A percentile compares a stretch with the other conserved stretches of the same genome.
Conservation (phyloP, 768 basidiomycete species). For the Boletus fagicola region DNA sequence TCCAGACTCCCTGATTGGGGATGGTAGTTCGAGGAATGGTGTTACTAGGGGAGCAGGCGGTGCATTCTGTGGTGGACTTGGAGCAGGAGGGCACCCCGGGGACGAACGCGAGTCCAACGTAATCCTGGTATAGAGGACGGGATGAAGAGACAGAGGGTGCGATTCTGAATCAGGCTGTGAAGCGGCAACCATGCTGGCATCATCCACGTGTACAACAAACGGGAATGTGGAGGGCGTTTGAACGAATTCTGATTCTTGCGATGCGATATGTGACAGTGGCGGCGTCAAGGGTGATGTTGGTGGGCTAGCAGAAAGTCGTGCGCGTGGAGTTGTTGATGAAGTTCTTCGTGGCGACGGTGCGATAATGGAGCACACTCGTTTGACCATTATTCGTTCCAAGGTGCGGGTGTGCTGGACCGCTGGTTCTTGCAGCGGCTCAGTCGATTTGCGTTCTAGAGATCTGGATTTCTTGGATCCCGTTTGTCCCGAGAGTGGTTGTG, state of each 20-base stretch:
- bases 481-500: slow-evolving; percentile 9
- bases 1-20: slow-evolving; percentile 7
- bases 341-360: slow-evolving; percentile 5
- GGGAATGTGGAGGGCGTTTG: slow-evolving; percentile 45
- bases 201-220: slow-evolving; percentile 29
- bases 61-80: slow-evolving; percentile 5
- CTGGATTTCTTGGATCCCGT: slow-evolving; percentile 23
- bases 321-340: slow-evolving; percentile 5
- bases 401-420: slow-evolving; percentile 15
- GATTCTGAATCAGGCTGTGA: slow-evolving; percentile 39
- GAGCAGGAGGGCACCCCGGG: slow-evolving; percentile 1
- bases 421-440: slow-evolving; percentile 35
- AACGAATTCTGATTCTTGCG: slow-evolving; percentile 47
- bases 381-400: slow-evolving; percentile 20
- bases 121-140: slow-evolving; percentile 39
- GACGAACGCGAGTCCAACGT: slow-evolving; percentile 30
- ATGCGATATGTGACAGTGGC: slow-evolving; percentile 28
- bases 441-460: slow-evolving; percentile 32
- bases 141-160: slow-evolving; percentile 28
- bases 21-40: slow-evolving; percentile 10
- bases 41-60: slow-evolving; percentile 8
- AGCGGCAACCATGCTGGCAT: slow-evolving; percentile 34
- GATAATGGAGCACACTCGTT: slow-evolving; percentile 16
- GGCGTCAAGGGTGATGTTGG: slow-evolving; percentile 32
- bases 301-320: slow-evolving; percentile 19